Base-by-base conservation (phyloP, 768 basidiomycete species). In the Boletus patriciae region DNA sequence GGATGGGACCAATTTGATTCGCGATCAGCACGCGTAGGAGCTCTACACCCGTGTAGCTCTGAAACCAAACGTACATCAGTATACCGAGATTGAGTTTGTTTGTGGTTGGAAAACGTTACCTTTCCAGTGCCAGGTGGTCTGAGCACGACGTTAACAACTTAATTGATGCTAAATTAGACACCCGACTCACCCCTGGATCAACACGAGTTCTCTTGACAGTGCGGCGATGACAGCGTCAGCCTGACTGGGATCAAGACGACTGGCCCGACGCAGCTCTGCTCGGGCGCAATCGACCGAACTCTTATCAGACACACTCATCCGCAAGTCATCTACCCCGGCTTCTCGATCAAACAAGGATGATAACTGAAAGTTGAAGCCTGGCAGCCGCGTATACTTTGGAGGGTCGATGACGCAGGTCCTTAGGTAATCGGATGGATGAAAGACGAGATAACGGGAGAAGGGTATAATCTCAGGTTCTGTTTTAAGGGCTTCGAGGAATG, bases 61-160 rank as follows among this genome's bases (percentile, higher is more conserved):
- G 58, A 41, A 25, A 57, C 11, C 21, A 52, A 51, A 46, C 5
- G 16, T n/a, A 1, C 18, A 38, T 27, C 53, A 55, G n/a, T 49
- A 23, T 27, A 19, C 7, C 19, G 3, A 36, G 6, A 38, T 29
- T 11, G 3, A 36, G 6, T 38, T 29, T 11, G 18, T 13, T 4
- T 23, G 11, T 11, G 16, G 18, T 12, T 4, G 9, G 13, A 37
- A 4, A 21, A 18, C 29, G 54, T 59, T 43, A 86, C 86, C 79
- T 90, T 90, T 59, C 89, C 90, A 0, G 89, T 90, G 1, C 89
- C 90, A 2, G 89, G 90, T 25, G 89, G 89, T 44, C 87, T 88
- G 55, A 4, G 37, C 4, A 27, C 29, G 27, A 46, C 27, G 53
- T 52, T 2, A 50, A 46, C 21, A 11, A 44, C 10, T 0, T 46